Percentiles rank a stretch among this genome's conserved stretches.
Evolutionary conservation across 441 rosid genomes (phyloP).

Genomic region (Populus hybrid): DNA sequence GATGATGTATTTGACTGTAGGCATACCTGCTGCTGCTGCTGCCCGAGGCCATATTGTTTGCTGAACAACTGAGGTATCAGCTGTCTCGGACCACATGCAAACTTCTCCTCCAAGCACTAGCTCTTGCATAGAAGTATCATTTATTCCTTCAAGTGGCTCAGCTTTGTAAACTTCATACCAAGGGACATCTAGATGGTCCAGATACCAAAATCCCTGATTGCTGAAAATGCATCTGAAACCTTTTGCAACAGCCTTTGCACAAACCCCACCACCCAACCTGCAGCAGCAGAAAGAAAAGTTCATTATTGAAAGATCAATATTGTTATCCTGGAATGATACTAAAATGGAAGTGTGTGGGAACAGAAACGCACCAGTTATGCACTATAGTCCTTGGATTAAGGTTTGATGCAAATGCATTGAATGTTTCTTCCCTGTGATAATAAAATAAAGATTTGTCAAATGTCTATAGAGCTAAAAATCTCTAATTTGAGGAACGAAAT

Average conservation of each 20-base stretch:
- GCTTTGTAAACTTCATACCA: conserved; percentile 73
- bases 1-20: neutral
- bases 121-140: conserved; percentile 46
- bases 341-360: neutral
- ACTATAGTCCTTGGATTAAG: conserved; percentile 73
- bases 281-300: conserved; percentile 4
- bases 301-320: neutral
- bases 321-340: conserved; percentile 4
- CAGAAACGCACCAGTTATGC: conserved; percentile 68
- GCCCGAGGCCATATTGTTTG: conserved; percentile 99
- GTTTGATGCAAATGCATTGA: conserved; percentile 60
- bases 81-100: conserved; percentile 96
- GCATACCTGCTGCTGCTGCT: conserved; percentile 88
- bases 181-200: conserved; percentile 89
- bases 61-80: conserved; percentile 79
- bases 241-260: conserved; percentile 76
- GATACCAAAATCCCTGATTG: conserved; percentile 89
- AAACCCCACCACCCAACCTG: conserved; percentile 82
- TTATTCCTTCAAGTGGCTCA: conserved; percentile 77
- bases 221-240: conserved; percentile 92
- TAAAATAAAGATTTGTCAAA: conserved; percentile 13
- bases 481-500: neutral
- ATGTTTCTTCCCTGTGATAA: conserved; percentile 89
- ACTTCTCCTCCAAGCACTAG: conserved; percentile 95
- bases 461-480: neutral